phyloP scores from a whole-genome alignment of 768 basidiomycete genomes.

The Leccinellum albellum region DNA sequence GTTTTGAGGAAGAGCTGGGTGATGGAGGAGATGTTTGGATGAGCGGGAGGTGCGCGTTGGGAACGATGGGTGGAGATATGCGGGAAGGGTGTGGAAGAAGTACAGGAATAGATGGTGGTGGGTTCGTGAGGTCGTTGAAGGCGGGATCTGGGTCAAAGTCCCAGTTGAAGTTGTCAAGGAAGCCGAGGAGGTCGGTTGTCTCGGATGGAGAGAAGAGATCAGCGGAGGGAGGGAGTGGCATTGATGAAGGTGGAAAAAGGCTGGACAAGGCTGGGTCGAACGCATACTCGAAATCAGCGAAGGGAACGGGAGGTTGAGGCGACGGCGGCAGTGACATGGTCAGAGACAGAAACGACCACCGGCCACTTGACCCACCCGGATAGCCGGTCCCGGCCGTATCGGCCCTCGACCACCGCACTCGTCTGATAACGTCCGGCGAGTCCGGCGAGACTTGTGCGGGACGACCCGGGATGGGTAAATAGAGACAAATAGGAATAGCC shows the following conservation, averaged over 20 bases:
- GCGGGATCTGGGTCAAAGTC: constrained; percentile 47
- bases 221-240: constrained; percentile 64
- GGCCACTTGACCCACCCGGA: constrained; percentile 13
- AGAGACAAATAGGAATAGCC: constrained; percentile 24
- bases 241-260: constrained; percentile 56
- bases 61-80: background rate
- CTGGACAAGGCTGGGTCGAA: constrained; percentile 59
- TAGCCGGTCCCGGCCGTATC: constrained; percentile 17
- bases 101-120: background rate
- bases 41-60: background rate
- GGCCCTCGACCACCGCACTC: background rate
- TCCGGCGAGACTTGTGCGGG: constrained; percentile 9
- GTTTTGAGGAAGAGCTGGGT: constrained; percentile 7
- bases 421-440: constrained; percentile 3
- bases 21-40: constrained; percentile 1
- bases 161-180: constrained; percentile 79
- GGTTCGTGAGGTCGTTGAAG: constrained; percentile 10
- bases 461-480: constrained; percentile 22
- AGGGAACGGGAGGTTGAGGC: constrained; percentile 51
- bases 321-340: constrained; percentile 28
- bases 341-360: constrained; percentile 6
- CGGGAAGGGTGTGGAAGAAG: background rate
- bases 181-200: constrained; percentile 74
- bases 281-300: constrained; percentile 68
- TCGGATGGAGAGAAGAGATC: constrained; percentile 78